Base-by-base conservation (phyloP, 371 early-diverging fungal genomes). In the Enterocytospora artemiae region DNA sequence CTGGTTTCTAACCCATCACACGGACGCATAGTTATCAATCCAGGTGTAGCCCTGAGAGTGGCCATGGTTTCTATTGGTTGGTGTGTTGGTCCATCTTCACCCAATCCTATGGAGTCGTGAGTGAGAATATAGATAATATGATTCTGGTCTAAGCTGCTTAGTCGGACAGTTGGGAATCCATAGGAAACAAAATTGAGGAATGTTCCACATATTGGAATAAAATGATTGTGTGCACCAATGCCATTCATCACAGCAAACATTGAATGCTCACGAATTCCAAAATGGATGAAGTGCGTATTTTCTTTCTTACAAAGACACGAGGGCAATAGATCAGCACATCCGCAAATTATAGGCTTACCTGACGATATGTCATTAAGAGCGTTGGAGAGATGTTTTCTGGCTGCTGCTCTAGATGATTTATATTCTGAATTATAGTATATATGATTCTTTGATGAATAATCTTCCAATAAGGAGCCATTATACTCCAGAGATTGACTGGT, bases 31-130 rank as follows among this genome's bases (percentile, higher is more conserved):
- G 83, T 83, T 36, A 85, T 75, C 70, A 87, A 79, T 82, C 90
- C 89, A 57, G 98, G 98, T 28, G 89, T 85, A 12, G 94, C 94
- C 56, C 98, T 86, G 27, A 91, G 80, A 72, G 85, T 80, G 39
- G 93, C 84, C 69, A 95, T 73, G n/a, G 90, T 90, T 79, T 97
- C 98, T 53, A 96, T 86, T 3, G 96, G 96, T 79, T 96, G 96
- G 81, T 97, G 98, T 44, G 96, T 96, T 30, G 96, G 95, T 2
- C 97, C 97, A 77, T 96, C 97, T 79, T 95, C 95, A 41, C 85
- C 85, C 31, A 92, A 83, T 70, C 92, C 93, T 69, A 96, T 91
- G 27, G 93, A 93, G 82, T 96, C 97, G 84, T 96, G 97, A 53
- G 97, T 94, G 88, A 91, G 88, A 74, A 96, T 85, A 82, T 91